These are phyloP conservation scores for Solanum okadae DNA, from an alignment of 257 asterid species.

Conservation along the genomic window DNA sequence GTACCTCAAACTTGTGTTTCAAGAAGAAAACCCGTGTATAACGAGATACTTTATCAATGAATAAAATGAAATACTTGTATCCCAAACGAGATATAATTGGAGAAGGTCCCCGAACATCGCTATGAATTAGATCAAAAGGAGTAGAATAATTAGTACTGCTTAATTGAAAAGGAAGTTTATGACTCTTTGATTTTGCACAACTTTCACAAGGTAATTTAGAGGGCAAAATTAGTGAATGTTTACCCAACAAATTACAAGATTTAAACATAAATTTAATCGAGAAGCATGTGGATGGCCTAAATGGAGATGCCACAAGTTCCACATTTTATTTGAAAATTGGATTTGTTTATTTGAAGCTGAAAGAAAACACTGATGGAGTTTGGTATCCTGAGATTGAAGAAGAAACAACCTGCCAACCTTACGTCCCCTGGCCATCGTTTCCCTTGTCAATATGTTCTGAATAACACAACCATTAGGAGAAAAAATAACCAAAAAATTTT, in stretches of 20 bases:
- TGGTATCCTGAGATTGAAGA: not conserved
- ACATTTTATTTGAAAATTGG: not conserved
- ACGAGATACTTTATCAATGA: not conserved
- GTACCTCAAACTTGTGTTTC: not conserved
- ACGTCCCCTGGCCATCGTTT: not conserved
- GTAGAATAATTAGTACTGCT: not conserved
- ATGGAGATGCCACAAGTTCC: not conserved
- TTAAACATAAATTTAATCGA: not conserved
- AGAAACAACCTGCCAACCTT: not conserved
- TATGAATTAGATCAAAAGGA: not conserved
- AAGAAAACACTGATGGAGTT: not conserved
- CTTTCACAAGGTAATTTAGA: not conserved
- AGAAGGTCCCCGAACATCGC: not conserved
- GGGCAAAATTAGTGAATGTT: not conserved
- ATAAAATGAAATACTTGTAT: slow-evolving; percentile 2
- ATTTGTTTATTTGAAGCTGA: too few relatives aligned
- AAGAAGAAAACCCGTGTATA: not conserved
- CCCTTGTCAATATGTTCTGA: not conserved
- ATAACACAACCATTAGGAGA: not conserved
- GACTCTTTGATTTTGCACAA: not conserved
- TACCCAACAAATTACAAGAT: not conserved
- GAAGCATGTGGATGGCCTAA: not conserved
- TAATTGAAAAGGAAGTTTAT: not conserved
- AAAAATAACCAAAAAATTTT: not conserved
- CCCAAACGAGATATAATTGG: not conserved